These are phyloP conservation scores for Pythium aristosporum DNA, from an alignment of 352 stramenopile genomes.

Conservation along the genomic window DNA sequence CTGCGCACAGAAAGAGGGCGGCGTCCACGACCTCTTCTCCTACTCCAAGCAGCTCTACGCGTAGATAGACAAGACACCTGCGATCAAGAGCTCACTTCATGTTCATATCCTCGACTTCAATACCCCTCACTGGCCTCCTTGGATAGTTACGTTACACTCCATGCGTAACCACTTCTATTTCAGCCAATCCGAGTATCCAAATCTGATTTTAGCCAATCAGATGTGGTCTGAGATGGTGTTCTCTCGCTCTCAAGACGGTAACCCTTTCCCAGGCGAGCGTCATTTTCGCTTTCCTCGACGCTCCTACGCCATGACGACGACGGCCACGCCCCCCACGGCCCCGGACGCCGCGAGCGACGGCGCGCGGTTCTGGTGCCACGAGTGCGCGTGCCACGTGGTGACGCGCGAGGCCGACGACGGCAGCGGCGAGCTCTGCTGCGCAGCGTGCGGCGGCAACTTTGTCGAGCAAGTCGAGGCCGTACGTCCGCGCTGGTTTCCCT, in stretches of 20 bases:
- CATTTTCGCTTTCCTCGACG: background rate
- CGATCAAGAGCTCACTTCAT: background rate
- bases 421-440: slow-evolving; percentile 71
- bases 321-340: background rate
- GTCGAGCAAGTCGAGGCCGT: slow-evolving; percentile 85
- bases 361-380: slow-evolving; percentile 78
- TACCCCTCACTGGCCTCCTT: background rate
- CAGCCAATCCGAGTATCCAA: no score
- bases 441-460: slow-evolving; percentile 74
- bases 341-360: slow-evolving; percentile 7
- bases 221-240: background rate
- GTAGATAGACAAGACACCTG: slow-evolving; percentile 16
- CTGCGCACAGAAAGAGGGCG: slow-evolving; percentile 97
- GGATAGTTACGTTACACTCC: background rate
- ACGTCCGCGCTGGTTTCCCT: background rate
- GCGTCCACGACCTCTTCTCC: slow-evolving; percentile 96
- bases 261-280: background rate
- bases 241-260: background rate
- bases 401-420: slow-evolving; percentile 51
- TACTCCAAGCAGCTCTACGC: slow-evolving; percentile 91
- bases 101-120: background rate
- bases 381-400: slow-evolving; percentile 54
- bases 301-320: background rate
- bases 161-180: no score
- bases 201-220: background rate